phyloP scores from a whole-genome alignment of 2,329 filamentous ascomycete genomes.

The Orbilia ellipsospora region DNA sequence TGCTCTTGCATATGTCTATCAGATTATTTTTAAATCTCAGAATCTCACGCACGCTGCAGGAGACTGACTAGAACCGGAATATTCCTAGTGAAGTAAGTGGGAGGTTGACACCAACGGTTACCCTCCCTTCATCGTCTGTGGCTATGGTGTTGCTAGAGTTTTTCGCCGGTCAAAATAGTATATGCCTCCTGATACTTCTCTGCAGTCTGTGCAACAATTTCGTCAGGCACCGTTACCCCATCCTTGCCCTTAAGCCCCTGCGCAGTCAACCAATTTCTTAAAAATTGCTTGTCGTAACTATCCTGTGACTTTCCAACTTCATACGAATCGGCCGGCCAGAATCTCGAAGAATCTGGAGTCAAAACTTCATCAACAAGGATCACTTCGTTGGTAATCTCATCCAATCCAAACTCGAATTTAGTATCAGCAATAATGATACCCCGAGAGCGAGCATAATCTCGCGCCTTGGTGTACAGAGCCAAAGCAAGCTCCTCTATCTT shows the following conservation, averaged over 20 bases:
- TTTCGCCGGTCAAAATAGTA: constrained; percentile 72
- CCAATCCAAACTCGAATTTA: constrained; percentile 80
- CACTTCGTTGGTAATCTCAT: constrained; percentile 73
- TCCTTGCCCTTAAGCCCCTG: constrained; percentile 80
- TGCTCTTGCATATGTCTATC: constrained; percentile 50
- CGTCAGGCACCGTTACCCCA: constrained; percentile 76
- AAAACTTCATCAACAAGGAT: constrained; percentile 86
- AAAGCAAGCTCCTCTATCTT: constrained; percentile 75
- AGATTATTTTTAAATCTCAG: constrained; percentile 48
- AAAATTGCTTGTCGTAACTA: constrained; percentile 88
- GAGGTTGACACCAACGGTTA: constrained; percentile 31
- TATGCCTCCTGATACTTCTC: constrained; percentile 81
- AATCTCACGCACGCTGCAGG: constrained; percentile 18
- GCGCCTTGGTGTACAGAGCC: constrained; percentile 72
- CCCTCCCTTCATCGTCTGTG: not conserved
- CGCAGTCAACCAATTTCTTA: constrained; percentile 82
- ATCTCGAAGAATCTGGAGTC: constrained; percentile 84
- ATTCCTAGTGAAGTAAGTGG: constrained; percentile 26
- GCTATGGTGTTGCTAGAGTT: constrained; percentile 18
- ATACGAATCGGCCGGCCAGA: constrained; percentile 83
- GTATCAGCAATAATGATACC: constrained; percentile 83
- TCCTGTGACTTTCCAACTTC: constrained; percentile 78
- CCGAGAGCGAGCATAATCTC: constrained; percentile 72
- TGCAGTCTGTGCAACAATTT: constrained; percentile 75
- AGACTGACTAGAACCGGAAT: constrained; percentile 10